Conservation (phyloP, 768 basidiomycete species). For the Hypholoma sublateritium region DNA sequence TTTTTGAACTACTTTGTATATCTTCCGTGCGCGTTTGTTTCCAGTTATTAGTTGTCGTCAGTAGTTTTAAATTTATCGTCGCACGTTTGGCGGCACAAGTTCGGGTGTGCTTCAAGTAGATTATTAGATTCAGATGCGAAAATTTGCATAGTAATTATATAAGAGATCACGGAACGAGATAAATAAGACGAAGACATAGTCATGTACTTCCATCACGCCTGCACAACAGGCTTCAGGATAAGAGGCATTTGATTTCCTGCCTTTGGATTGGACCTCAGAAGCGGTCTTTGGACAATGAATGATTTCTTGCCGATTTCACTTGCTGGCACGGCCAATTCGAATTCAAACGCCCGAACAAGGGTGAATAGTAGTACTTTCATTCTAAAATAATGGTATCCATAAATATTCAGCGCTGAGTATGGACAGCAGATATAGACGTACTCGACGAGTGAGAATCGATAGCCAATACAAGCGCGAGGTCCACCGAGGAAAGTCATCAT, state of each 20-base stretch:
- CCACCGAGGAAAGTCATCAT: slow-evolving; percentile 65
- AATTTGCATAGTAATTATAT: no score
- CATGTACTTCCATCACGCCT: not conserved
- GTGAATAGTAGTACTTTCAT: slow-evolving; percentile 32
- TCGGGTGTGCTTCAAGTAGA: no score
- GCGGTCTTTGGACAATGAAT: slow-evolving; percentile 42
- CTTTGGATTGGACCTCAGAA: slow-evolving; percentile 41
- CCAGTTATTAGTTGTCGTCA: no score
- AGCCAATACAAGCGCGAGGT: slow-evolving; percentile 68
- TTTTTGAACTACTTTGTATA: no score
- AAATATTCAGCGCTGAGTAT: not conserved
- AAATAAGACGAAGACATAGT: no score
- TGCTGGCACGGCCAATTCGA: slow-evolving; percentile 45
- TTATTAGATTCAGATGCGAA: no score
- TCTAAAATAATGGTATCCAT: slow-evolving; percentile 12
- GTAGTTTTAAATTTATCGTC: no score
- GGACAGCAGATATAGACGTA: slow-evolving; percentile 25
- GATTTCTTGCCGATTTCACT: slow-evolving; percentile 33
- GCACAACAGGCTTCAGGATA: slow-evolving; percentile 28
- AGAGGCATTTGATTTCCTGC: slow-evolving; percentile 47
- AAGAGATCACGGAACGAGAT: no score
- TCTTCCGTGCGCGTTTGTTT: no score
- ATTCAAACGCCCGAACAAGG: slow-evolving; percentile 40
- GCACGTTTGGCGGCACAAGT: no score
- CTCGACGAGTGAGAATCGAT: slow-evolving; percentile 62